Evolutionary conservation across 768 basidiomycete genomes (phyloP).

Genomic region (Boletus eberwhitei): DNA sequence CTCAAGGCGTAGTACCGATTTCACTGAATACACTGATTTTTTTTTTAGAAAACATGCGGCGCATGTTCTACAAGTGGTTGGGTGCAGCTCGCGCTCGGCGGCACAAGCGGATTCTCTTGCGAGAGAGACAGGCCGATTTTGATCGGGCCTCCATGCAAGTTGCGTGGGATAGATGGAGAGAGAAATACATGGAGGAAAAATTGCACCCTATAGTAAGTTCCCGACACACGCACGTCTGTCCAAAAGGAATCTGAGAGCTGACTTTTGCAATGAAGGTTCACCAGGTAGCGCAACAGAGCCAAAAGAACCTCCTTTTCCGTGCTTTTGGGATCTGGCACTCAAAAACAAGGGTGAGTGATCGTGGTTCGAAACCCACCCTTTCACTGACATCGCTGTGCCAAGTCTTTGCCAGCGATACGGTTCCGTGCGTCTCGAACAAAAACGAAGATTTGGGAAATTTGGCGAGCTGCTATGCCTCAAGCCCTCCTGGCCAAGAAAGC

Average conservation of each 20-base stretch:
- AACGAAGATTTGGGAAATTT: conserved; percentile 56
- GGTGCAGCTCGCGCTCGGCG: conserved; percentile 54
- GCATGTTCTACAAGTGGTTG: conserved; percentile 71
- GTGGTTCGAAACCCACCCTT: neutral
- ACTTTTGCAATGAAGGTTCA: conserved; percentile 29
- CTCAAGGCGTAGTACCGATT: neutral
- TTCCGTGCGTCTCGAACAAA: conserved; percentile 66
- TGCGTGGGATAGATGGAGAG: conserved; percentile 81
- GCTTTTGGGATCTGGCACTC: conserved; percentile 73
- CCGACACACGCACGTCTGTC: neutral
- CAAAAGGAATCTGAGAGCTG: conserved; percentile 1
- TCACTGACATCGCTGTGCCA: conserved; percentile 10
- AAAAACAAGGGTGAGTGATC: conserved; percentile 58
- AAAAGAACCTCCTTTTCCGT: conserved; percentile 59
- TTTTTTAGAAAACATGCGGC: conserved; percentile 57
- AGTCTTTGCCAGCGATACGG: conserved; percentile 79
- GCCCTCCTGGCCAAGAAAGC: conserved; percentile 65
- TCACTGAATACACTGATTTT: conserved; percentile 1
- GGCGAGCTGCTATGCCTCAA: conserved; percentile 69
- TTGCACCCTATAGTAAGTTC: conserved; percentile 60
- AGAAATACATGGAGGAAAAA: conserved; percentile 60
- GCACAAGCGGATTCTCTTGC: conserved; percentile 58
- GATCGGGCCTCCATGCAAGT: conserved; percentile 46
- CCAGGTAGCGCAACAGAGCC: conserved; percentile 53
- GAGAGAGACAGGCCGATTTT: conserved; percentile 61